phyloP scores from a whole-genome alignment of 73 alveolate genomes.

The Tetrahymena malaccensis region DNA sequence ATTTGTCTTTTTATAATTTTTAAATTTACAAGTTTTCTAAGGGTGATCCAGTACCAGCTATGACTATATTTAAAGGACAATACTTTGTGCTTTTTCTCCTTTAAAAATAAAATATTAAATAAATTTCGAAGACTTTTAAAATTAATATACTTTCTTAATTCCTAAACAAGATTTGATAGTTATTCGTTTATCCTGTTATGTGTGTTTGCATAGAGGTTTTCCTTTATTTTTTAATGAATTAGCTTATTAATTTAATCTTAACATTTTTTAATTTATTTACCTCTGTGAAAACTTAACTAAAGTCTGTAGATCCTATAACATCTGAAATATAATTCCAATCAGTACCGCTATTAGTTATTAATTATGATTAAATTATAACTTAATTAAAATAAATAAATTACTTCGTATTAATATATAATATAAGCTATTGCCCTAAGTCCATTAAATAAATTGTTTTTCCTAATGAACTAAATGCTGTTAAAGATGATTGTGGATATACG shows the following conservation, averaged over 20 bases:
- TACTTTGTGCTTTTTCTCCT: background rate
- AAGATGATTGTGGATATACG: constrained; percentile 1
- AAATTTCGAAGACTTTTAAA: background rate
- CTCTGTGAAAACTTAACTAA: background rate
- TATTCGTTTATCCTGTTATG: background rate
- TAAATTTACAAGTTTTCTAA: background rate
- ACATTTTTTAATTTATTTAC: background rate
- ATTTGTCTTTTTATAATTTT: background rate
- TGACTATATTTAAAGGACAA: background rate
- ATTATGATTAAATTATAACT: background rate
- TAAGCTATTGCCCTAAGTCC: constrained; percentile 16
- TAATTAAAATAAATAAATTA: background rate
- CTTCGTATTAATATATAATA: constrained; percentile 3
- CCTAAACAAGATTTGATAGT: background rate
- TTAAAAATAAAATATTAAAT: background rate
- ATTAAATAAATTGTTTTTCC: constrained; percentile 2
- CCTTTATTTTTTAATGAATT: background rate
- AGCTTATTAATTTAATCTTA: background rate
- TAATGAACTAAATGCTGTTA: background rate
- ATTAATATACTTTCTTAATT: constrained; percentile 19
- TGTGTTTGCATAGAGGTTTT: constrained; percentile 16
- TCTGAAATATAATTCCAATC: background rate
- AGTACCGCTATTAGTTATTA: background rate
- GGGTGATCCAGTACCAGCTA: background rate
- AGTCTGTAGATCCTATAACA: background rate